A percentile compares a stretch with the other conserved stretches of the same genome.
These are phyloP conservation scores for Oryza glumipatula DNA, from an alignment of 176 grass and related monocot genomes.

Conservation along the genomic window DNA sequence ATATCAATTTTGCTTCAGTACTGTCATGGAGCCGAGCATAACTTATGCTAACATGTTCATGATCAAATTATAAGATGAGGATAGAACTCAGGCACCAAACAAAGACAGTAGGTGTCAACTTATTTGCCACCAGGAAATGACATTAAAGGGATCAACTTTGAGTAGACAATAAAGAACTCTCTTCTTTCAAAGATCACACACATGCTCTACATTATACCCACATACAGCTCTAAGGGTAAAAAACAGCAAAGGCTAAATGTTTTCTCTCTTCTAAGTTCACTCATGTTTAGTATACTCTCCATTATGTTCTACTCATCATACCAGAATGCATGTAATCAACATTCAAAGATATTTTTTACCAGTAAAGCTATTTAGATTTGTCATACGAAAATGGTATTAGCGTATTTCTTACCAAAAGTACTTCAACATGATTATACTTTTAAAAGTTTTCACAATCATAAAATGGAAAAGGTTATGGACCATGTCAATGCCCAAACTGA, in stretches of 20 bases:
- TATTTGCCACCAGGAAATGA: too few species aligned
- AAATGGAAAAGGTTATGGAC: background rate
- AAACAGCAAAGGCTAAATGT: background rate
- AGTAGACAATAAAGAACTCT: background rate
- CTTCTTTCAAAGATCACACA: slow-evolving; percentile 15
- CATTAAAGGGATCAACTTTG: background rate
- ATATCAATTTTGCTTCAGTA: too few species aligned
- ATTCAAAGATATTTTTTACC: background rate
- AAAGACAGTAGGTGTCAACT: background rate
- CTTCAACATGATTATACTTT: background rate
- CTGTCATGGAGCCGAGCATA: background rate
- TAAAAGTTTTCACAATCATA: background rate
- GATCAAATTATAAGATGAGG: background rate
- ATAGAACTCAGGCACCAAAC: background rate
- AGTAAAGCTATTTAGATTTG: background rate
- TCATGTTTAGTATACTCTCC: background rate
- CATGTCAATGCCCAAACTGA: background rate
- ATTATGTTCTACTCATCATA: background rate
- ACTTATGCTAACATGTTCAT: background rate
- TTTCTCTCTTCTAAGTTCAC: slow-evolving; percentile 4
- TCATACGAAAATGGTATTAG: background rate
- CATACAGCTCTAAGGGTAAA: background rate
- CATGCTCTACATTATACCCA: background rate
- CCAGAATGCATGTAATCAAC: background rate
- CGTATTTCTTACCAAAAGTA: background rate